Evolutionary conservation across 2,329 filamentous ascomycete genomes (phyloP).

Genomic region (Ophidiomyces ophidiicola): DNA sequence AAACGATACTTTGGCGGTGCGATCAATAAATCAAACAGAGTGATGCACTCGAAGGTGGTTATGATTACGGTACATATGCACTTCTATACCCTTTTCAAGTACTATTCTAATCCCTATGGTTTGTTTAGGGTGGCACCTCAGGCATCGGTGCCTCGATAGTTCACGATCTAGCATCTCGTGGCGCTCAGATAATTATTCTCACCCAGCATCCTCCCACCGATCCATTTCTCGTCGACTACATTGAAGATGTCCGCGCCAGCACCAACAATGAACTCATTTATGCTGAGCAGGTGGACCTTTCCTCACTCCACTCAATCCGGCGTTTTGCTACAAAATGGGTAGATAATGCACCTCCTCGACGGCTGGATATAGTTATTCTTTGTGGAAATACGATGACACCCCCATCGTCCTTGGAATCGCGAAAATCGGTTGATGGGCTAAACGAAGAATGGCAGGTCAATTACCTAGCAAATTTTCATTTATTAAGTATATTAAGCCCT

Average conservation of each 20-base stretch:
- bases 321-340: constrained; percentile 96
- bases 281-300: constrained; percentile 84
- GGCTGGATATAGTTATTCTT: constrained; percentile 81
- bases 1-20: constrained; percentile 73
- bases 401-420: constrained; percentile 44
- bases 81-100: background rate
- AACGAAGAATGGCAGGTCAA: constrained; percentile 92
- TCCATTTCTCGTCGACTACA: constrained; percentile 81
- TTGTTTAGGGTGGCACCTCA: constrained; percentile 64
- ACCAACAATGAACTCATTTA: constrained; percentile 83
- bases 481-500: constrained; percentile 80
- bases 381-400: constrained; percentile 71
- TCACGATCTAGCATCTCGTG: constrained; percentile 61
- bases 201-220: constrained; percentile 72
- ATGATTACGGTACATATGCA: constrained; percentile 60
- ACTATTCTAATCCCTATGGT: background rate
- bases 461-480: constrained; percentile 88
- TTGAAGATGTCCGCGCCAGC: constrained; percentile 67
- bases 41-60: constrained; percentile 87
- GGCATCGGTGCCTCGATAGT: constrained; percentile 75
- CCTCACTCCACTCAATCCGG: constrained; percentile 78
- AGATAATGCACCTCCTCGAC: constrained; percentile 78
- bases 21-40: constrained; percentile 59
- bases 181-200: constrained; percentile 82
- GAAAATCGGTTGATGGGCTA: constrained; percentile 61